Conservation (phyloP, 2,329 filamentous ascomycete genomes). For the Alternaria brassicae region DNA sequence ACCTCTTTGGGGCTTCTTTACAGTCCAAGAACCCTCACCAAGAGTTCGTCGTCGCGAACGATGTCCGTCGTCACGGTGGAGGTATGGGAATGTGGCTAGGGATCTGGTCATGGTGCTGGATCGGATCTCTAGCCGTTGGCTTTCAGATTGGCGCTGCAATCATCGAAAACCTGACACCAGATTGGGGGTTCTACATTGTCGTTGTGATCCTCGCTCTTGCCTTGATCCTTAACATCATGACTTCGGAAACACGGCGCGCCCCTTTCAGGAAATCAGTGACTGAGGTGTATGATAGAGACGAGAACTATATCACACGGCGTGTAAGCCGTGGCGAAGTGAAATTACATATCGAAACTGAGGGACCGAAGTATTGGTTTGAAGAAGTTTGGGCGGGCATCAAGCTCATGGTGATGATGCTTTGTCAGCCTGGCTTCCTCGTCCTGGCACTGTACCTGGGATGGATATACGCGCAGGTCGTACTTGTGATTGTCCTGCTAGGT, state of each 20-base stretch:
- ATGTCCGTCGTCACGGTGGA: slow-evolving; percentile 76
- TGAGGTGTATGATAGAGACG: slow-evolving; percentile 60
- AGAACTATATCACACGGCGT: slow-evolving; percentile 58
- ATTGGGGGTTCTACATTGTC: slow-evolving; percentile 78
- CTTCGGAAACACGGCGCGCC: slow-evolving; percentile 74
- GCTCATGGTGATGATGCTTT: slow-evolving; percentile 73
- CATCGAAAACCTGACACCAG: slow-evolving; percentile 68
- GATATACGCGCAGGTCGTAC: slow-evolving; percentile 78
- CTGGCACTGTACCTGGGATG: slow-evolving; percentile 76
- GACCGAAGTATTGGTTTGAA: slow-evolving; percentile 78
- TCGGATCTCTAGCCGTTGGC: slow-evolving; percentile 73
- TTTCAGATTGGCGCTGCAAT: slow-evolving; percentile 75
- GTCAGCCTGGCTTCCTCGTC: slow-evolving; percentile 75
- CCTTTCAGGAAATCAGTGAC: slow-evolving; percentile 72
- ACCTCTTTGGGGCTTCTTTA: slow-evolving; percentile 78
- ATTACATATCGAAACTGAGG: slow-evolving; percentile 74
- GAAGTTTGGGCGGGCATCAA: slow-evolving; percentile 75
- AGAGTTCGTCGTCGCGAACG: slow-evolving; percentile 70
- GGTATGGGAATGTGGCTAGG: slow-evolving; percentile 78
- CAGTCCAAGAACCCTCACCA: slow-evolving; percentile 76
- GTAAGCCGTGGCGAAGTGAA: slow-evolving; percentile 77
- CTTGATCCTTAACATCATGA: slow-evolving; percentile 72
- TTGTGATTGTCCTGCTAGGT: slow-evolving; percentile 74
- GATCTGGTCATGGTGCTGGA: slow-evolving; percentile 73
- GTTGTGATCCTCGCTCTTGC: slow-evolving; percentile 71